Conservation (phyloP, 1,284 basidiomycete species). For the Microbotryum violaceum region DNA sequence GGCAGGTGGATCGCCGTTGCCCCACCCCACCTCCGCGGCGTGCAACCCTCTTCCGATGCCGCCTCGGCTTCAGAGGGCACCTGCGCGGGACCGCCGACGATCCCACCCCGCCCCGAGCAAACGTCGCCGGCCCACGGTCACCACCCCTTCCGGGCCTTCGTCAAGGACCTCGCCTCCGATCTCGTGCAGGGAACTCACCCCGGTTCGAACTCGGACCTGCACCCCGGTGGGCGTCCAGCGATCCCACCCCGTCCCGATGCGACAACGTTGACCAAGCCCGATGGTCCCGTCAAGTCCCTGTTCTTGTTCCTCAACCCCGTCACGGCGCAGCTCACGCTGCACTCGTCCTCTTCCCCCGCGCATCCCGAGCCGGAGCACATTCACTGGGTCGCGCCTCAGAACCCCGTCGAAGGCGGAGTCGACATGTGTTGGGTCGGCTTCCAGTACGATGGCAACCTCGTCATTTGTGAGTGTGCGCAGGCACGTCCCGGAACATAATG, state of each 20-base stretch:
- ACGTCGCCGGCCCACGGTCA: not conserved
- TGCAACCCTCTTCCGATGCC: not conserved
- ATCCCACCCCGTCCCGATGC: constrained; percentile 18
- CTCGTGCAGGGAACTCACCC: constrained; percentile 11
- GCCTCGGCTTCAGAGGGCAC: not conserved
- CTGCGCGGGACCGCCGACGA: constrained; percentile 1
- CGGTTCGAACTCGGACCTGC: constrained; percentile 3
- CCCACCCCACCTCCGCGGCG: constrained; percentile 13
- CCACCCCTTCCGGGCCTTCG: constrained; percentile 18
- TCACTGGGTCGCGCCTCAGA: constrained; percentile 25
- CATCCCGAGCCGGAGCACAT: constrained; percentile 15
- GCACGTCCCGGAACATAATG: too few species aligned
- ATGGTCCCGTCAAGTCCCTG: constrained; percentile 1
- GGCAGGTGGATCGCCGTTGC: constrained; percentile 33
- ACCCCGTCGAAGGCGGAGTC: constrained; percentile 1
- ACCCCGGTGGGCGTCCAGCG: constrained; percentile 6
- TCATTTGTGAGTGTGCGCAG: too few species aligned
- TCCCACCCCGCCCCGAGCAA: not conserved
- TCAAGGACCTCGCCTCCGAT: constrained; percentile 13
- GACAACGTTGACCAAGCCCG: not conserved
- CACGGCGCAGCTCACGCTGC: constrained; percentile 33
- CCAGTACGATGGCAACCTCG: constrained; percentile 31
- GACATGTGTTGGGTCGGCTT: constrained; percentile 16
- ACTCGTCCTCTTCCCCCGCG: constrained; percentile 29
- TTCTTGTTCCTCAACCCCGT: constrained; percentile 32